Percentiles rank a stretch among this genome's conserved stretches.
Conservation (phyloP, 228 moss, liverwort and hornwort genomes). For the Sphagnum magellanicum region DNA sequence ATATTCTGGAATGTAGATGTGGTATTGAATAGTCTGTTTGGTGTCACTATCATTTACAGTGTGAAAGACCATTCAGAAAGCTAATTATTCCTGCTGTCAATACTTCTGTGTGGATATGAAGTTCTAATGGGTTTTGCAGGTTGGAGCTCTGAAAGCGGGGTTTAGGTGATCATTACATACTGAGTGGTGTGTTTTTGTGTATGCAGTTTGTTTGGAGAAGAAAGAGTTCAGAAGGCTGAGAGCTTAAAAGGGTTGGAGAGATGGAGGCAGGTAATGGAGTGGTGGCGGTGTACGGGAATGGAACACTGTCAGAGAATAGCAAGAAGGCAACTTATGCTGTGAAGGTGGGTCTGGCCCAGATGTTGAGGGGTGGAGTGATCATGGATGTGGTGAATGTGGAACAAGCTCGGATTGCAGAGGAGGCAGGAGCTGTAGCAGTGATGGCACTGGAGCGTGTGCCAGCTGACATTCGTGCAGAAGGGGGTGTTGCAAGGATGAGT, state of each 20-base stretch:
- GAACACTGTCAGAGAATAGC: neutral
- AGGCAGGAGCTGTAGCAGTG: conserved; percentile 7
- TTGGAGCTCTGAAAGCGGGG: too few species aligned
- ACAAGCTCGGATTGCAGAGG: conserved; percentile 10
- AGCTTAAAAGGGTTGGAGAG: neutral
- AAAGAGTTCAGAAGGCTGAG: too few species aligned
- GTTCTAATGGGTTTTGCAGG: too few species aligned
- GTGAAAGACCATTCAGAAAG: too few species aligned
- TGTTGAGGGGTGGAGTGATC: conserved; percentile 6
- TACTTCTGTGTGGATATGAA: too few species aligned
- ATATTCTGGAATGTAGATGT: too few species aligned
- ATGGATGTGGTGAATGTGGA: conserved; percentile 9
- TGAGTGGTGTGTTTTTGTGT: too few species aligned
- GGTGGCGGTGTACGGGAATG: conserved; percentile 8
- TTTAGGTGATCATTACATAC: too few species aligned
- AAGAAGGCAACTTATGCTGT: conserved; percentile 5
- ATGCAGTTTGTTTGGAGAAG: too few species aligned
- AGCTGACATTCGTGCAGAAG: conserved; percentile 7
- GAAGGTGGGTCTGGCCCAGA: conserved; percentile 10
- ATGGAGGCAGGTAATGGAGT: conserved; percentile 4
- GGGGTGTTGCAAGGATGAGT: conserved; percentile 9
- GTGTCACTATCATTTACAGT: too few species aligned
- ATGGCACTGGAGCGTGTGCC: conserved; percentile 10
- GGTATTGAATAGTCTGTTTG: too few species aligned
- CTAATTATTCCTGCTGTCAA: too few species aligned